Evolutionary conservation across 108 stramenopile genomes (phyloP), one percentile per base, ranked within the genome.

Genomic region (Cyclotella baltica): DNA sequence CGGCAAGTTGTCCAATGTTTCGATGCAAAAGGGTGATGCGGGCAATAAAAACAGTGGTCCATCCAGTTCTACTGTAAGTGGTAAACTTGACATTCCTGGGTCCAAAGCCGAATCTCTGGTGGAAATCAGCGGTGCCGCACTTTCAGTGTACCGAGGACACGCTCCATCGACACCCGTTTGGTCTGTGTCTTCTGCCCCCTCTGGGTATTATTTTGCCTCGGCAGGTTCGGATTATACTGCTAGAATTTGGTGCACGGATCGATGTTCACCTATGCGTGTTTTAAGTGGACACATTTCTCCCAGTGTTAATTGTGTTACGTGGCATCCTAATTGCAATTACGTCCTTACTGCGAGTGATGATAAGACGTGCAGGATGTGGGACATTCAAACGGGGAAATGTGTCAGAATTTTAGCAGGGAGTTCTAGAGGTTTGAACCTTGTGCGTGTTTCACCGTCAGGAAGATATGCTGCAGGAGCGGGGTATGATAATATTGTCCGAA

Each of bases 281-380:
- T 96, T 99, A 47, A 85, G 89, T 27, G 98, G 98, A 11, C 98
- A 99, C 80, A 77, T 91, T 22, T 88, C 88, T 22, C 88, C 94
- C 8, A 91, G 88, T 74, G 97, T 99, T 3, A 91, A 94, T 75
- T 87, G 87, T 27, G 94, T 97, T 16, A 80, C 78, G 16, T 98
- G 94, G 89, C 98, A 99, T 84, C 98, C 98, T 8, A 98, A 98
- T 73, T 85, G 86, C 86, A 97, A 96, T 84, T 99, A 98, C 62
- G 85, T 98, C 37, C 68, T 94, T 28, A 97, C 97, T 16, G 97
- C 95, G 5, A 80, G 89, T 64, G 92, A 92, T 55, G 98, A 98
- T 73, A 95, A 90, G 75, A 98, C 98, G 4, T 92, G 89, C 28
- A 84, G 98, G 35, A 85, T 98, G 62, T 99, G 97, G 97, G 98